Conservation (phyloP, 2,329 filamentous ascomycete genomes). For the Colletotrichum shisoi region DNA sequence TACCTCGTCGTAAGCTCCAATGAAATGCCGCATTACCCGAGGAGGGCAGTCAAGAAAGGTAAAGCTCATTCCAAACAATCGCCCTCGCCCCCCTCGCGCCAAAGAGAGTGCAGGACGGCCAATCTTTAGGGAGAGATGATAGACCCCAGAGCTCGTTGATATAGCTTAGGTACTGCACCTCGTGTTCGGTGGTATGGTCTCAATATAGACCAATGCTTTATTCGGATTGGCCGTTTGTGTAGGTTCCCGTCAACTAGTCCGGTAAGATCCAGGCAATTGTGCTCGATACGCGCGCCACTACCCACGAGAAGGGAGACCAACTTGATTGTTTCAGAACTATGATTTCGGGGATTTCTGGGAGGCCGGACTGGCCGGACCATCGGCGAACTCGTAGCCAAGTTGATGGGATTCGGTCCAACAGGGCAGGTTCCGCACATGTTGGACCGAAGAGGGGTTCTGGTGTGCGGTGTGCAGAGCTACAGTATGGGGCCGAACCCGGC, state of each 20-base stretch:
- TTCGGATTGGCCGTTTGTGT: slow-evolving; percentile 48
- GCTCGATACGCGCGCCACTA: slow-evolving; percentile 29
- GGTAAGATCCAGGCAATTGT: slow-evolving; percentile 42
- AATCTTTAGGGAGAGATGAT: background rate
- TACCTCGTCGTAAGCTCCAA: slow-evolving; percentile 31
- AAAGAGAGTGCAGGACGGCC: slow-evolving; percentile 12
- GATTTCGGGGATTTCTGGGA: slow-evolving; percentile 32
- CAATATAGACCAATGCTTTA: slow-evolving; percentile 44
- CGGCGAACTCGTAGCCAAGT: slow-evolving; percentile 14
- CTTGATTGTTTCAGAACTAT: slow-evolving; percentile 45
- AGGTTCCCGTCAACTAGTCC: slow-evolving; percentile 50
- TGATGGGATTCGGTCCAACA: slow-evolving; percentile 11
- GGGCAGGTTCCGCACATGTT: slow-evolving; percentile 40
- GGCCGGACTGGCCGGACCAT: slow-evolving; percentile 23
- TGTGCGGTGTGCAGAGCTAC: slow-evolving; percentile 1
- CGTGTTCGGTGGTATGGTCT: slow-evolving; percentile 45
- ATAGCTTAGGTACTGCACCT: slow-evolving; percentile 35
- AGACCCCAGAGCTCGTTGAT: slow-evolving; percentile 3
- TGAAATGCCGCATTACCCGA: slow-evolving; percentile 34
- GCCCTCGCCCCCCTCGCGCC: background rate
- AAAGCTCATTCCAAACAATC: slow-evolving; percentile 18
- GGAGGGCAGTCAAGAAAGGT: slow-evolving; percentile 22
- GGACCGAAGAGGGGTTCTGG: slow-evolving; percentile 32
- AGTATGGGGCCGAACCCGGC: background rate
- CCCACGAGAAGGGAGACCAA: slow-evolving; percentile 24